Evolutionary conservation across 768 basidiomycete species (phyloP).

Genomic region (Tubosaeta sp.): DNA sequence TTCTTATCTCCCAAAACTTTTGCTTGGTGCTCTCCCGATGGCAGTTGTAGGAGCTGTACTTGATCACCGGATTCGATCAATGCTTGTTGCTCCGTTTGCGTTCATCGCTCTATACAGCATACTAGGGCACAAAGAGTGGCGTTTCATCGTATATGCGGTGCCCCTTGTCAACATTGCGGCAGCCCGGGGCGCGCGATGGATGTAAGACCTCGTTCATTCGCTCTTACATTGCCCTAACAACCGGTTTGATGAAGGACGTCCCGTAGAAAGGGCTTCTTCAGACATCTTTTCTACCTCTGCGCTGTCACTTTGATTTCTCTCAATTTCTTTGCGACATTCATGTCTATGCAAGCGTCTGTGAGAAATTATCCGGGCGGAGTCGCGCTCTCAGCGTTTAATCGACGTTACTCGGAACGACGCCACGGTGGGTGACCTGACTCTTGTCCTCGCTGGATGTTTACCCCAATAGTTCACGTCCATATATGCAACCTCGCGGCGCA

Average conservation of each 20-base stretch:
- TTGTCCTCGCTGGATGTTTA: background rate
- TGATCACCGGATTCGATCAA: conserved; percentile 46
- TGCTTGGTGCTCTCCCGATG: conserved; percentile 61
- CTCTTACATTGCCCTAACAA: background rate
- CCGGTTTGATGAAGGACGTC: conserved; percentile 35
- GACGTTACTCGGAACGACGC: conserved; percentile 34
- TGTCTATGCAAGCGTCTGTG: conserved; percentile 56
- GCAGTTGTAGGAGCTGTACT: conserved; percentile 46
- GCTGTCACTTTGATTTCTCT: conserved; percentile 44
- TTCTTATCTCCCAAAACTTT: conserved; percentile 69
- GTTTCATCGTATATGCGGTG: conserved; percentile 86
- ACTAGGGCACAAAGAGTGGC: conserved; percentile 95
- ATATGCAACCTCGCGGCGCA: conserved; percentile 85
- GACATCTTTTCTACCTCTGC: conserved; percentile 42
- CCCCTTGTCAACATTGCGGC: conserved; percentile 80
- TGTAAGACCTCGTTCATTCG: conserved; percentile 45
- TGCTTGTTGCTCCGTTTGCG: conserved; percentile 47
- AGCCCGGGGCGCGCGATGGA: conserved; percentile 54
- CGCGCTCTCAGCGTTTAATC: conserved; percentile 63
- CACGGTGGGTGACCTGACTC: conserved; percentile 23
- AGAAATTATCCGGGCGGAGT: conserved; percentile 88
- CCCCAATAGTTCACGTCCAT: conserved; percentile 56
- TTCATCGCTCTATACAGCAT: conserved; percentile 66
- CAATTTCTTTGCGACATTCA: conserved; percentile 51
- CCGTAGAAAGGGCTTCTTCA: conserved; percentile 45